Percentiles rank a stretch among this genome's conserved stretches.
Evolutionary conservation across 2,329 filamentous ascomycete species (phyloP).

Genomic region (Arthrinium phaeospermum): DNA sequence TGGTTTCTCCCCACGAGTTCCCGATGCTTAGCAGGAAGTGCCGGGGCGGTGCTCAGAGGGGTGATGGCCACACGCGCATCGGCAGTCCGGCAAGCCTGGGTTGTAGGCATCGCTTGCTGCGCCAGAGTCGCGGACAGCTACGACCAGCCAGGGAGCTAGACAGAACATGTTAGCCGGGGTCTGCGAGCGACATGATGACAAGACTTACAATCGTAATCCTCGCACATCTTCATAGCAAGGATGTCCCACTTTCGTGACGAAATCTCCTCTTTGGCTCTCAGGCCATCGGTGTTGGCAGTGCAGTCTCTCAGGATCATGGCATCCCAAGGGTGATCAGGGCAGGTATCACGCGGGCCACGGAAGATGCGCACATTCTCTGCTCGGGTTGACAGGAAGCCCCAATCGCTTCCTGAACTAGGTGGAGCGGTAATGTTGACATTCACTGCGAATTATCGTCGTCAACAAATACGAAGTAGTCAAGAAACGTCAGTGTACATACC

Average conservation of each 20-base stretch:
- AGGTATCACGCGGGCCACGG: conserved; percentile 1
- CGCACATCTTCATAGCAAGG: conserved; percentile 26
- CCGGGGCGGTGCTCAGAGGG: neutral
- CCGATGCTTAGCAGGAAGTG: neutral
- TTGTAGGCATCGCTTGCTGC: neutral
- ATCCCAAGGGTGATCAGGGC: conserved; percentile 20
- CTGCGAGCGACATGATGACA: neutral
- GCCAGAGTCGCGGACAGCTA: neutral
- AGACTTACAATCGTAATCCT: conserved; percentile 23
- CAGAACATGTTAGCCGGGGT: neutral
- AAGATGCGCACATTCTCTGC: conserved; percentile 22
- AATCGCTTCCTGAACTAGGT: neutral
- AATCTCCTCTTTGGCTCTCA: neutral
- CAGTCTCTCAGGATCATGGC: conserved; percentile 30
- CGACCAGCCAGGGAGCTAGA: neutral
- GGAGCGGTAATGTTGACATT: neutral
- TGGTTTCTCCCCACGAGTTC: neutral
- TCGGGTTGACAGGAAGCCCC: conserved; percentile 22
- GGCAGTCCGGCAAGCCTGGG: neutral
- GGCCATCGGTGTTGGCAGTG: conserved; percentile 9
- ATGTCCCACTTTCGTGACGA: conserved; percentile 28
- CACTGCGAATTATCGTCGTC: neutral
- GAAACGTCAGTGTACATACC: neutral
- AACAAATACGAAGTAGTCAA: neutral
- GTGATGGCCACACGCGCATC: neutral